Percentiles rank a stretch among this genome's conserved stretches.
Evolutionary conservation across 495 filamentous ascomycete genomes (phyloP).

Genomic region (Letharia columbiana): DNA sequence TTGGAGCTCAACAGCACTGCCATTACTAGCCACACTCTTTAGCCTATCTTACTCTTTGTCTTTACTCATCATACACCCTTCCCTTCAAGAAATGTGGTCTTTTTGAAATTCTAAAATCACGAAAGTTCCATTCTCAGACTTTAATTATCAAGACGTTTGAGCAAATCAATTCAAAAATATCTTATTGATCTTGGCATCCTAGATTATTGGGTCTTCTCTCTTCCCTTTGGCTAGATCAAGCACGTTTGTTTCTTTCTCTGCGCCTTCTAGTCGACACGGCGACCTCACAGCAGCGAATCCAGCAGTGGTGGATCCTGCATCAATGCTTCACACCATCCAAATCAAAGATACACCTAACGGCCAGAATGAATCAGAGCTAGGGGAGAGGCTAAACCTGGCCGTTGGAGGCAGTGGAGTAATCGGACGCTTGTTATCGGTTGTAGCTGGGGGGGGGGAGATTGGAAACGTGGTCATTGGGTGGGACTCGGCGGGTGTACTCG

Average conservation of each 20-base stretch:
- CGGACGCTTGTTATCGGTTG: constrained; percentile 1
- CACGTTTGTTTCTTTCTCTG: neutral
- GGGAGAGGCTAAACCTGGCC: neutral
- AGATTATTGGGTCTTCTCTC: neutral
- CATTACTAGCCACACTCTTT: neutral
- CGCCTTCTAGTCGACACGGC: neutral
- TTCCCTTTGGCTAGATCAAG: neutral
- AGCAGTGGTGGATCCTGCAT: neutral
- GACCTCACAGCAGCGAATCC: neutral
- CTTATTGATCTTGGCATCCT: too few species aligned
- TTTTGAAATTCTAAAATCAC: too few species aligned
- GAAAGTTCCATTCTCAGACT: too few species aligned
- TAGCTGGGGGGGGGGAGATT: neutral
- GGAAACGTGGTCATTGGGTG: constrained; percentile 3
- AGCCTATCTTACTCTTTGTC: neutral
- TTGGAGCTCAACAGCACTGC: neutral
- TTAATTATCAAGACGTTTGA: too few species aligned
- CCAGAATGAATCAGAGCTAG: neutral
- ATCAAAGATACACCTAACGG: neutral
- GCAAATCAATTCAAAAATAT: too few species aligned
- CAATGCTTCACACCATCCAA: neutral
- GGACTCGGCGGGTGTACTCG: neutral
- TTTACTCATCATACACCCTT: neutral
- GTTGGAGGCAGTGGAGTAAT: neutral
- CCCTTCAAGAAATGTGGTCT: neutral